Evolutionary conservation across 1,284 basidiomycete species (phyloP), one percentile per base, ranked within the genome.

Genomic region (Erythrobasidium hasegawianum): DNA sequence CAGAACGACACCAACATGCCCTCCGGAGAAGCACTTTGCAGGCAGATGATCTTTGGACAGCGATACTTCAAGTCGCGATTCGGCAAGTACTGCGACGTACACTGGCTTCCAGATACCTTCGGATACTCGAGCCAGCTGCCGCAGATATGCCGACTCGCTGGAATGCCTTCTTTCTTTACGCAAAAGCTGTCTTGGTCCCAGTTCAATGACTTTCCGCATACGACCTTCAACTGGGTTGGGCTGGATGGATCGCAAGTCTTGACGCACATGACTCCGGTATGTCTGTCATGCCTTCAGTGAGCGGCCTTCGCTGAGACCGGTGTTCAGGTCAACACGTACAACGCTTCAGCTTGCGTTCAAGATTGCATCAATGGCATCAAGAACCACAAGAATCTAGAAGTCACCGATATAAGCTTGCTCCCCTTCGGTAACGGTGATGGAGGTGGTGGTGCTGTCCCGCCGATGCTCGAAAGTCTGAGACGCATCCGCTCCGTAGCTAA

Each of bases 211-310:
- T 69, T 97, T 81, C 95, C 94, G 24, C 92, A 97, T 76, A 87
- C 90, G 18, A 93, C 92, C 0, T 96, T 97, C 81, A 95, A 96
- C 78, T 98, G 95, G 95, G 87, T 95, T 38, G 95, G 95, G 16
- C 86, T 97, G 67, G 94, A 97, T 75, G 90, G 90, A 7, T 86
- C 87, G 0, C 91, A 94, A 77, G 86, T 95, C 18, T 78, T 79
- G 20, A 75, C 75, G 72, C 93, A 96, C 75, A 94, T 96, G 91
- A 96, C 92, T 33, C 66, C 69, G 11, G 64, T 62, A n/a, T n/a
- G n/a, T n/a, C n/a, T n/a, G n/a, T n/a, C n/a, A n/a, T n/a, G n/a
- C n/a, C n/a, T n/a, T n/a, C n/a, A n/a, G n/a, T n/a, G n/a, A n/a
- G n/a, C n/a, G n/a, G n/a, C n/a, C n/a, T n/a, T n/a, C n/a, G n/a